Percentiles rank a stretch among this genome's conserved stretches.
Conservation (phyloP, 2,329 filamentous ascomycete genomes). For the Aureobasidium namibiae region DNA sequence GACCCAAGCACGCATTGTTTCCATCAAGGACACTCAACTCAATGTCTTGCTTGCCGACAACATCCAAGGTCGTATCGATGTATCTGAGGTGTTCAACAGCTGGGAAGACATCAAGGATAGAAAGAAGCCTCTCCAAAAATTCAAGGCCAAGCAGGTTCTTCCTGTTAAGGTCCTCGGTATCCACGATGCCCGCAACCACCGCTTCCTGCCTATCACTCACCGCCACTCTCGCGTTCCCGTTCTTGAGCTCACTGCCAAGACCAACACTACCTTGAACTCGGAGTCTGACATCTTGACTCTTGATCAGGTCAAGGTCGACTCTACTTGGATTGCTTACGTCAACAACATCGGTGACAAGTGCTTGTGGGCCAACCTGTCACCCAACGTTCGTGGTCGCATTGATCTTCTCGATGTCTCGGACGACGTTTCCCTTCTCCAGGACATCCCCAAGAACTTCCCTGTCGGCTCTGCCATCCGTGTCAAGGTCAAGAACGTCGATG, state of each 20-base stretch:
- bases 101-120: conserved; percentile 81
- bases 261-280: conserved; percentile 44
- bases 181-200: conserved; percentile 83
- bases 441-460: conserved; percentile 74
- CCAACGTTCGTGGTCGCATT: conserved; percentile 77
- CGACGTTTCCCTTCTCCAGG: conserved; percentile 68
- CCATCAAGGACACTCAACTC: conserved; percentile 82
- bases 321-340: conserved; percentile 71
- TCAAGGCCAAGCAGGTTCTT: conserved; percentile 62
- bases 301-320: conserved; percentile 63
- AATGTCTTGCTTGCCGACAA: conserved; percentile 85
- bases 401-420: conserved; percentile 77
- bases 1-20: conserved; percentile 69
- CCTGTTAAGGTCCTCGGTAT: conserved; percentile 73
- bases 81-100: conserved; percentile 80
- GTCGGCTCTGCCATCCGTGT: conserved; percentile 82
- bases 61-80: conserved; percentile 84
- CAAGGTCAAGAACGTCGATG: conserved; percentile 66
- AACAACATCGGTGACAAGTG: conserved; percentile 78
- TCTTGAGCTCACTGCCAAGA: conserved; percentile 79
- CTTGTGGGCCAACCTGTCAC: conserved; percentile 86
- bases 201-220: conserved; percentile 86
- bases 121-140: conserved; percentile 69
- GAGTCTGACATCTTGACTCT: conserved; percentile 60
- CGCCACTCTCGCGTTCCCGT: conserved; percentile 68